Evolutionary conservation across 805 yeast species (phyloP).

Genomic region (Myxozyma neglecta): DNA sequence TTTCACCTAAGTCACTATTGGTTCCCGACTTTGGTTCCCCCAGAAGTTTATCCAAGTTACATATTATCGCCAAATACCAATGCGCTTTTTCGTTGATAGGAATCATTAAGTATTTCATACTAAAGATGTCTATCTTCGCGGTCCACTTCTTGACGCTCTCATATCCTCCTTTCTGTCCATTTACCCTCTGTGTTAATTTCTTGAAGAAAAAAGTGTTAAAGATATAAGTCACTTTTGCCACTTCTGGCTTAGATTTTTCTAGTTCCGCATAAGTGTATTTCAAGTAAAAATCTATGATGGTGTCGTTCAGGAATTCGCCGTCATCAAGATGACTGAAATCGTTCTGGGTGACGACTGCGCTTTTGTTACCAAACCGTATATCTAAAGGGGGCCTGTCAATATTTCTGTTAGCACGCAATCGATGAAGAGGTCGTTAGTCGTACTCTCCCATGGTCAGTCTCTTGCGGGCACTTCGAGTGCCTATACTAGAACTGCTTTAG

Average conservation of each 20-base stretch:
- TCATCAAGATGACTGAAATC: conserved; percentile 80
- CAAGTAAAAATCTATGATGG: conserved; percentile 81
- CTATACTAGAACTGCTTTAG: neutral
- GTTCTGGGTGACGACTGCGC: conserved; percentile 57
- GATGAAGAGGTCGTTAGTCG: neutral
- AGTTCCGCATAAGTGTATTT: conserved; percentile 38
- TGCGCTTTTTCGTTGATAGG: conserved; percentile 81
- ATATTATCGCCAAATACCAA: conserved; percentile 82
- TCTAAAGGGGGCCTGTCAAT: conserved; percentile 15
- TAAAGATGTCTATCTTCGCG: conserved; percentile 60
- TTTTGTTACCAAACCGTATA: conserved; percentile 52
- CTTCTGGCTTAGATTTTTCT: conserved; percentile 37
- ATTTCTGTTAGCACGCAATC: neutral
- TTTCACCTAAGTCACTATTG: too few relatives aligned
- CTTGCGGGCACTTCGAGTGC: conserved; percentile 10
- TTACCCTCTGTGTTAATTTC: conserved; percentile 45
- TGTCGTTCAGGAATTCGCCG: conserved; percentile 87
- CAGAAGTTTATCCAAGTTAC: conserved; percentile 45
- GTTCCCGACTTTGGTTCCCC: neutral
- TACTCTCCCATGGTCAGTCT: conserved; percentile 20
- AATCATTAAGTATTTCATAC: conserved; percentile 60
- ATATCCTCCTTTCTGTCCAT: conserved; percentile 46
- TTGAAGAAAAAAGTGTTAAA: conserved; percentile 85
- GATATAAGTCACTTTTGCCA: conserved; percentile 50
- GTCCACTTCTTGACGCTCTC: conserved; percentile 77